Percentiles rank a stretch among this genome's conserved stretches.
phyloP scores from a whole-genome alignment of 2,329 filamentous ascomycete species.

The Elsinoe ampelina region DNA sequence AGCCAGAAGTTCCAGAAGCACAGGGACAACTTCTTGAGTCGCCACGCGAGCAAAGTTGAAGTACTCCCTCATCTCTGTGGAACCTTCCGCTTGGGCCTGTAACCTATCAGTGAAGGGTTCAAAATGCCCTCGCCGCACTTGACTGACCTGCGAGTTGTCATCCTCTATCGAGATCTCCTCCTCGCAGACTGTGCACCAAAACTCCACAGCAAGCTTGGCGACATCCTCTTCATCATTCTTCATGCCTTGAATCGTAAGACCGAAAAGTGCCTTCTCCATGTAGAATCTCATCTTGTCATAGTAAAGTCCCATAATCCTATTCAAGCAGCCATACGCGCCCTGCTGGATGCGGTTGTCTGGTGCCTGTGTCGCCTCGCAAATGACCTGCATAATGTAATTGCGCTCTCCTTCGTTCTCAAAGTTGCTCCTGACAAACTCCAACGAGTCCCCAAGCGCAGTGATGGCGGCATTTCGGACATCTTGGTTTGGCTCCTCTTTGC shows the following conservation, averaged over 20 bases:
- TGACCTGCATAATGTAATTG: slow-evolving; percentile 99
- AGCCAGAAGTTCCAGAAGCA: slow-evolving; percentile 77
- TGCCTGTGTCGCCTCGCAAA: slow-evolving; percentile 96
- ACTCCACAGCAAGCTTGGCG: slow-evolving; percentile 94
- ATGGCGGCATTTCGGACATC: slow-evolving; percentile 92
- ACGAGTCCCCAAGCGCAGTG: slow-evolving; percentile 85
- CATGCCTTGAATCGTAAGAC: slow-evolving; percentile 95
- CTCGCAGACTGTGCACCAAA: slow-evolving; percentile 99
- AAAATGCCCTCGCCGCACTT: not conserved
- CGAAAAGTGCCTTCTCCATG: slow-evolving; percentile 99
- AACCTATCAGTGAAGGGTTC: not conserved
- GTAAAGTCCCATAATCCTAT: slow-evolving; percentile 97
- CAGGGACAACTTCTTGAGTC: slow-evolving; percentile 86
- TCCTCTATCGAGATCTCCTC: slow-evolving; percentile 98
- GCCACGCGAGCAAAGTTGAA: slow-evolving; percentile 95
- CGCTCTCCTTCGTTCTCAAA: slow-evolving; percentile 98
- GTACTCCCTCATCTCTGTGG: slow-evolving; percentile 78
- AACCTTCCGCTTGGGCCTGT: slow-evolving; percentile 54
- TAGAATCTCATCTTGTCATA: slow-evolving; percentile 99
- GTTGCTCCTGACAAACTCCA: slow-evolving; percentile 96
- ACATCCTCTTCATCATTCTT: slow-evolving; percentile 97
- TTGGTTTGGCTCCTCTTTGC: slow-evolving; percentile 86
- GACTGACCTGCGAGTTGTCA: slow-evolving; percentile 67
- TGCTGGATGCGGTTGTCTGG: slow-evolving; percentile 86
- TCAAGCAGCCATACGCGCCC: slow-evolving; percentile 91